phyloP scores from a whole-genome alignment of 2,329 filamentous ascomycete genomes.

The Chalaropsis ovoidea region DNA sequence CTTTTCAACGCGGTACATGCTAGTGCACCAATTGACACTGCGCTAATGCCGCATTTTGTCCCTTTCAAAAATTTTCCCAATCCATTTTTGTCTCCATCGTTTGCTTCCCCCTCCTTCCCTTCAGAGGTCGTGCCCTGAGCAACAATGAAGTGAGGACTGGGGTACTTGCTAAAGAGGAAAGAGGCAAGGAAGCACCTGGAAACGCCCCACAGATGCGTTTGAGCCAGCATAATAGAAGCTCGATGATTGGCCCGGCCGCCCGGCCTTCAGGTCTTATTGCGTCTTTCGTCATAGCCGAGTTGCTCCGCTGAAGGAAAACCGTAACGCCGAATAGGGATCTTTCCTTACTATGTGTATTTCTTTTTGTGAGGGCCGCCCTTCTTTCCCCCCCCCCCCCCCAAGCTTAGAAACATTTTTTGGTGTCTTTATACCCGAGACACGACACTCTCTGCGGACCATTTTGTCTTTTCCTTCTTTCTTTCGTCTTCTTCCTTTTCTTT shows the following conservation, averaged over 20 bases:
- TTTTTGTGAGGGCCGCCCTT: background rate
- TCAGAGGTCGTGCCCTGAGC: constrained; percentile 12
- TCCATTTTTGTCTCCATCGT: constrained; percentile 11
- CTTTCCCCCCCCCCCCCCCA: constrained; percentile 10
- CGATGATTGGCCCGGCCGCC: constrained; percentile 25
- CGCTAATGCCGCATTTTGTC: constrained; percentile 6
- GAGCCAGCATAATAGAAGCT: constrained; percentile 21
- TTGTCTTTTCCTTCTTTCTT: constrained; percentile 4
- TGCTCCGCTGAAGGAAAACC: constrained; percentile 24
- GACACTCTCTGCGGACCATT: background rate
- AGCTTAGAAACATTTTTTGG: background rate
- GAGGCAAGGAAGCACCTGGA: constrained; percentile 18
- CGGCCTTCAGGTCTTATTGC: constrained; percentile 22
- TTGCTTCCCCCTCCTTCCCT: constrained; percentile 1
- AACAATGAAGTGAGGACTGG: constrained; percentile 10
- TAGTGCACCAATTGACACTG: constrained; percentile 4
- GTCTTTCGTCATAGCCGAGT: constrained; percentile 26
- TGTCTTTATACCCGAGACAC: constrained; percentile 5
- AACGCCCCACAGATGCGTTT: constrained; percentile 15
- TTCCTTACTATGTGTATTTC: constrained; percentile 17
- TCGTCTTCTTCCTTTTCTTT: constrained; percentile 14
- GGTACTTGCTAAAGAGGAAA: constrained; percentile 3
- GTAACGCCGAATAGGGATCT: constrained; percentile 25
- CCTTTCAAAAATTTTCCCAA: constrained; percentile 3
- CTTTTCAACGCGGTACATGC: background rate